Evolutionary conservation across 805 yeast genomes (phyloP), one percentile per base, ranked within the genome.

Genomic region (Torulaspora maleeae): DNA sequence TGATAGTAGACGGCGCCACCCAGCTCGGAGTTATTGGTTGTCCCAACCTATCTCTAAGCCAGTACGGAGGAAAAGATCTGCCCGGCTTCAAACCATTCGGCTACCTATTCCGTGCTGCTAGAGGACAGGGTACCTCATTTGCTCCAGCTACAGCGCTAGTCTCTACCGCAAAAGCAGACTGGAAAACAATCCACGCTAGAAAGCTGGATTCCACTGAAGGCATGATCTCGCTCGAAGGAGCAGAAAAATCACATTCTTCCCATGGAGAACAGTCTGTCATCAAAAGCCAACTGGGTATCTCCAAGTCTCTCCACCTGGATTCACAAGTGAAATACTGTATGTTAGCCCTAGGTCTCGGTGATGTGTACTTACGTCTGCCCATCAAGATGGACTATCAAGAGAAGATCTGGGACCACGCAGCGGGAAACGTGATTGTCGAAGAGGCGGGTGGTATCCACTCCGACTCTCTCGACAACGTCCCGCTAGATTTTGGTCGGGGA

Each of bases 381-480:
- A 79, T 82, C 37, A 80, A 76, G 53, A 72, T 79, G 41, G 67
- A 76, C 2, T 93, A 90, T 64, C 77, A 86, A 56, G 99, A 93
- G 64, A 93, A 93, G 67, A 89, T 93, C 49, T 93, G 99, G 98
- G 99, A 93, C 67, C 99, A 93, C 64, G 98, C 98, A 15, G 95
- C 97, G 1, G 99, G 99, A 3, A 83, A 85, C 58, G 73, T 91
- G 11, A 75, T 93, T 49, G 82, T 95, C 37, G 74, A 77, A 28
- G 99, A 95, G 66, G 85, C 95, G 56, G 97, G 97, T 35, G 99
- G 99, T 5, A 64, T 72, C 40, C 98, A 93, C 10, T 80, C 91
- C 12, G 99, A 93, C 61, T 47, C 68, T 1, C 79, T 91, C 66
- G 66, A 76, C 44, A 96, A 96, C 15, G 72, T 71, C 10, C 72